phyloP scores from a whole-genome alignment of 441 rosid species.

The Aleurites moluccanus region DNA sequence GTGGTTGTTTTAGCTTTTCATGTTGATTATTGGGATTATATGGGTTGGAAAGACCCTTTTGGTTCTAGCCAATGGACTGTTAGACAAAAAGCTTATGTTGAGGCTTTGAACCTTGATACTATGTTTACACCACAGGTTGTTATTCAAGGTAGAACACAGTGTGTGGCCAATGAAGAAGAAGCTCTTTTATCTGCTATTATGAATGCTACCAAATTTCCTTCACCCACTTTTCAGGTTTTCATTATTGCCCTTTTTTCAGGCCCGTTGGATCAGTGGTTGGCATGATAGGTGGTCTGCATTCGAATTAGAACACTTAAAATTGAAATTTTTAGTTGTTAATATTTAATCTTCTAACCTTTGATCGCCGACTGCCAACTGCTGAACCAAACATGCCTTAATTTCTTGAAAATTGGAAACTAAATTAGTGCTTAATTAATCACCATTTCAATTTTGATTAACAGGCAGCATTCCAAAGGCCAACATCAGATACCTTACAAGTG shows the following conservation, averaged over 20 bases:
- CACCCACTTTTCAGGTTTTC: constrained; percentile 60
- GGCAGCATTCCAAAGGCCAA: constrained; percentile 67
- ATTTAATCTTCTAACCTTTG: too few species aligned
- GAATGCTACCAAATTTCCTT: constrained; percentile 62
- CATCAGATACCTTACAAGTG: constrained; percentile 62
- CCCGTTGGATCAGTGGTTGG: too few species aligned
- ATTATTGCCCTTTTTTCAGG: not conserved
- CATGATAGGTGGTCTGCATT: too few species aligned
- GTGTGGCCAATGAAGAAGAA: constrained; percentile 65
- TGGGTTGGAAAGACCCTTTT: constrained; percentile 92
- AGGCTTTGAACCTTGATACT: constrained; percentile 72
- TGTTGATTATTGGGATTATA: constrained; percentile 89
- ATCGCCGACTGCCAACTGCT: too few species aligned
- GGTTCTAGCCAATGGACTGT: constrained; percentile 82
- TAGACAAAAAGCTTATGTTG: constrained; percentile 82
- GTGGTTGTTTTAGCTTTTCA: constrained; percentile 68
- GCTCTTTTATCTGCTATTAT: constrained; percentile 49
- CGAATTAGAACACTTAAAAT: too few species aligned
- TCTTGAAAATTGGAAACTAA: too few species aligned
- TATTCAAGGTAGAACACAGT: constrained; percentile 63
- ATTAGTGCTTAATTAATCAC: too few species aligned
- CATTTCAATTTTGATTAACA: constrained; percentile 23
- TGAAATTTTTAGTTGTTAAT: too few species aligned
- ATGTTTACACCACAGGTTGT: constrained; percentile 86
- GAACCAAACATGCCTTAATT: too few species aligned